These are phyloP conservation scores for Colletotrichum destructivum DNA, from an alignment of 2,329 filamentous ascomycete genomes.

Conservation along the genomic window DNA sequence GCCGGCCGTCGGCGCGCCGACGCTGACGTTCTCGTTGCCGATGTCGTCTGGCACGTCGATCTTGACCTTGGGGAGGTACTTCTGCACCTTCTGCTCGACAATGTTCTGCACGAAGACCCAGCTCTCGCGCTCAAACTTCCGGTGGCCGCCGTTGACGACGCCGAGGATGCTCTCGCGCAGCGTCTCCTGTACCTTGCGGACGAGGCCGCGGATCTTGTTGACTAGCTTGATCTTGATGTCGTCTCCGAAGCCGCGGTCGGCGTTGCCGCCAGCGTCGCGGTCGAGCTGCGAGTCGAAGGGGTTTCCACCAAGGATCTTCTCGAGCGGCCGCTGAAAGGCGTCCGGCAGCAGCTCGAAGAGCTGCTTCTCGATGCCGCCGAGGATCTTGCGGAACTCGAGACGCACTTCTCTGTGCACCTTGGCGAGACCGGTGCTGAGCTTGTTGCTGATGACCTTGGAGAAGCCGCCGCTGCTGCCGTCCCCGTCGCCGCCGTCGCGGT, in stretches of 20 bases:
- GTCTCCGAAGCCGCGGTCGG: conserved; percentile 58
- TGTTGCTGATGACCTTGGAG: conserved; percentile 63
- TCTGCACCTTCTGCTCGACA: conserved; percentile 62
- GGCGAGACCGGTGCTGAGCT: conserved; percentile 61
- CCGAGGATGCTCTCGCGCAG: conserved; percentile 60
- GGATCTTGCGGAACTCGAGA: conserved; percentile 61
- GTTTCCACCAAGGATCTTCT: conserved; percentile 63
- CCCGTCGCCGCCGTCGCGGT: conserved; percentile 47
- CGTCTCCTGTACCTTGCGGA: conserved; percentile 62
- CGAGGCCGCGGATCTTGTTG: conserved; percentile 59
- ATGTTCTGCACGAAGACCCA: conserved; percentile 63
- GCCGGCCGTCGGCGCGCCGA: conserved; percentile 54
- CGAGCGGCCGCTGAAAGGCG: conserved; percentile 58
- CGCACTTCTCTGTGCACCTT: conserved; percentile 61
- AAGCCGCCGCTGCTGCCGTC: conserved; percentile 55
- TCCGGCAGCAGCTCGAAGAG: conserved; percentile 62
- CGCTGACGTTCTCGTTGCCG: conserved; percentile 62
- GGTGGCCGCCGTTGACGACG: conserved; percentile 62
- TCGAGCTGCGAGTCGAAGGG: conserved; percentile 62
- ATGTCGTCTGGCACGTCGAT: conserved; percentile 63
- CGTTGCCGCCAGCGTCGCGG: conserved; percentile 48
- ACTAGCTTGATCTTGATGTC: conserved; percentile 62
- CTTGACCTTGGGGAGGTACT: conserved; percentile 61
- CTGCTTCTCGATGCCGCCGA: conserved; percentile 61
- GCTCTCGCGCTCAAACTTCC: conserved; percentile 62